phyloP scores from a whole-genome alignment of 345 rosid species.

The Kernera saxatilis region DNA sequence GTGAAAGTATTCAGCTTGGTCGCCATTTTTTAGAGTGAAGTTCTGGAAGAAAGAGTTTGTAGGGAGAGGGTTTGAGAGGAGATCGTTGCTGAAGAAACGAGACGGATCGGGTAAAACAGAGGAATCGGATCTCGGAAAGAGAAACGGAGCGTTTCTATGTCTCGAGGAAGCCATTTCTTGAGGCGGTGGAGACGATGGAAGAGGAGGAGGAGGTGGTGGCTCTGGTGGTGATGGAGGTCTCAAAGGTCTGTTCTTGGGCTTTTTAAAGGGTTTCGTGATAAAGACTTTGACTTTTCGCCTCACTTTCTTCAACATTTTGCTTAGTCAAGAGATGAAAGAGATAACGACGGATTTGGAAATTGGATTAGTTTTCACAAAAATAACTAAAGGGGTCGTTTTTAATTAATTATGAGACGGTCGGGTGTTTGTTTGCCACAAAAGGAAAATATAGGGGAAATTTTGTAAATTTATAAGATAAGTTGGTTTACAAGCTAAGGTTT shows the following conservation, averaged over 20 bases:
- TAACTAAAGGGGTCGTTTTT: not conserved
- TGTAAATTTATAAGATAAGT: not conserved
- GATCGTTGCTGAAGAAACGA: constrained; percentile 56
- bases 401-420: not conserved
- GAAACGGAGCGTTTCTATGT: constrained; percentile 36
- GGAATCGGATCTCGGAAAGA: constrained; percentile 60
- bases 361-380: too few species aligned
- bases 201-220: constrained; percentile 27
- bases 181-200: constrained; percentile 22
- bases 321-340: constrained; percentile 24
- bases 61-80: constrained; percentile 77
- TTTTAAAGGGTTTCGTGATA: constrained; percentile 36
- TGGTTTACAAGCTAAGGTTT: constrained; percentile 15
- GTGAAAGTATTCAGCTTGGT: constrained; percentile 82
- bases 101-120: constrained; percentile 80
- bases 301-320: constrained; percentile 31
- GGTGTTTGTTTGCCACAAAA: not conserved
- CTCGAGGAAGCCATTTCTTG: constrained; percentile 20
- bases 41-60: constrained; percentile 93
- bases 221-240: constrained; percentile 17
- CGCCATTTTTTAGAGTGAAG: constrained; percentile 76
- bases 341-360: not conserved
- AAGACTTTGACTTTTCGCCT: constrained; percentile 26
- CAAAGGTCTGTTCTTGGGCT: constrained; percentile 9
- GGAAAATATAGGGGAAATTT: not conserved